Evolutionary conservation across 31 red algal genomes (phyloP), one percentile per base, ranked within the genome.

Genomic region (Endocladia muricata): DNA sequence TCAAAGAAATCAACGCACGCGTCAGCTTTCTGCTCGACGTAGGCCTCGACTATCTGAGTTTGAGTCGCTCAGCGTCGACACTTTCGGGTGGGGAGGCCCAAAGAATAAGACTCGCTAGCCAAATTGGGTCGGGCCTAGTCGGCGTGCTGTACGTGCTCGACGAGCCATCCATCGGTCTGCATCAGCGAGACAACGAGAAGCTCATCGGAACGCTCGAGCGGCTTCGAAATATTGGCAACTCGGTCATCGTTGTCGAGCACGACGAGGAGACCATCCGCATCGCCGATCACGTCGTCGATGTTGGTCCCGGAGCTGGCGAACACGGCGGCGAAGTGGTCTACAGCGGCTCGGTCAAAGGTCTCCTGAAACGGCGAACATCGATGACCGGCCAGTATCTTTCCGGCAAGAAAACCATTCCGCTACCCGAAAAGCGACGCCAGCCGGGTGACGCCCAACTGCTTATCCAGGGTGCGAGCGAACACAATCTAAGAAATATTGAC

Each of bases 221-320:
- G 36, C 69, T 73, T n/a, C 69, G 69, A 23, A 42, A 73, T 73
- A 22, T 43, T 52, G 69, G 69, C 36, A 73, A 73, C 54, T 52
- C 69, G 40, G 38, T 73, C 22, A 22, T 73, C 29, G 69, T 73
- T 37, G 42, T 73, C 40, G 69, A 73, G 40, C 69, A 73, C 41
- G 69, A 73, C 40, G 69, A 73, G 28, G 69, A 73, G n/a, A 52
- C 69, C n/a, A 73, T 73, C 23, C 69, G 69, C 32, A 34, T 22
- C 23, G 69, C 69, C 23, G 69, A 73, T 73, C 69, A 73, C 26
- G 42, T 73, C 23, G 40, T 73, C 32, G 69, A 73, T 49, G 54
- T 73, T n/a, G 69, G 69, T 23, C 69, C 69, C 23, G 26, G 26
- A 25, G 69, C 69, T 43, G 69, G 69, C 31, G 39, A 39, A 52